These are phyloP conservation scores for Scorias spongiosa DNA, from an alignment of 2,329 filamentous ascomycete genomes.

Conservation along the genomic window DNA sequence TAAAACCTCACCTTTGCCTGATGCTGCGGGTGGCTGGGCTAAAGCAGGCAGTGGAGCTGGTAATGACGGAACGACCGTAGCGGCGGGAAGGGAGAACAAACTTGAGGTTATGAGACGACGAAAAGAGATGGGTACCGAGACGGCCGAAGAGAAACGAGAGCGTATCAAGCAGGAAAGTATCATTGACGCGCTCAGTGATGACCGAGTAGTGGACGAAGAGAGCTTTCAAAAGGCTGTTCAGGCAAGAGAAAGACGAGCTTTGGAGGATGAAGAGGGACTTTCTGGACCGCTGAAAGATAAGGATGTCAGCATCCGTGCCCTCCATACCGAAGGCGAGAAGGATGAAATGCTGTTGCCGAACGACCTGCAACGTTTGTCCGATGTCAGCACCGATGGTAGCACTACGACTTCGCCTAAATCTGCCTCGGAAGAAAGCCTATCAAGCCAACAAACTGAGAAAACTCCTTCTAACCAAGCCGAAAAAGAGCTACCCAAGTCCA, in stretches of 20 bases:
- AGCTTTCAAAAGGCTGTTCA: slow-evolving; percentile 48
- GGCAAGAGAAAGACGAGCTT: slow-evolving; percentile 41
- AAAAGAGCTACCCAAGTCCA: slow-evolving; percentile 20
- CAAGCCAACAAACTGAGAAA: not conserved
- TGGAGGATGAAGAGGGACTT: slow-evolving; percentile 39
- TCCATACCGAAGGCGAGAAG: not conserved
- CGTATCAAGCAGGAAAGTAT: slow-evolving; percentile 50
- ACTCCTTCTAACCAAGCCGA: slow-evolving; percentile 1
- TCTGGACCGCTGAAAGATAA: slow-evolving; percentile 20
- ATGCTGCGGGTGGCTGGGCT: slow-evolving; percentile 19
- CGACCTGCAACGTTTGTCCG: not conserved
- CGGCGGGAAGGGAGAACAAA: slow-evolving; percentile 4
- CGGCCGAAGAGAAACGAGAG: slow-evolving; percentile 41
- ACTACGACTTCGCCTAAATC: slow-evolving; percentile 1
- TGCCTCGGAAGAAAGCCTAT: slow-evolving; percentile 1
- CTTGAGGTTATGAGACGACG: slow-evolving; percentile 3
- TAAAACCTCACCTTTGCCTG: slow-evolving; percentile 28
- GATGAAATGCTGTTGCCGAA: not conserved
- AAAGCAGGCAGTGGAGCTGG: slow-evolving; percentile 9
- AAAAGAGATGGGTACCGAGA: slow-evolving; percentile 18
- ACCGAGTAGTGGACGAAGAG: slow-evolving; percentile 51
- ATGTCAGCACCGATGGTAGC: slow-evolving; percentile 1
- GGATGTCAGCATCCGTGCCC: not conserved
- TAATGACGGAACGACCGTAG: not conserved
- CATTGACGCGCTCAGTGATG: slow-evolving; percentile 51